phyloP scores from a whole-genome alignment of 805 yeast species.

The Cyberlindnera galapagoensis region DNA sequence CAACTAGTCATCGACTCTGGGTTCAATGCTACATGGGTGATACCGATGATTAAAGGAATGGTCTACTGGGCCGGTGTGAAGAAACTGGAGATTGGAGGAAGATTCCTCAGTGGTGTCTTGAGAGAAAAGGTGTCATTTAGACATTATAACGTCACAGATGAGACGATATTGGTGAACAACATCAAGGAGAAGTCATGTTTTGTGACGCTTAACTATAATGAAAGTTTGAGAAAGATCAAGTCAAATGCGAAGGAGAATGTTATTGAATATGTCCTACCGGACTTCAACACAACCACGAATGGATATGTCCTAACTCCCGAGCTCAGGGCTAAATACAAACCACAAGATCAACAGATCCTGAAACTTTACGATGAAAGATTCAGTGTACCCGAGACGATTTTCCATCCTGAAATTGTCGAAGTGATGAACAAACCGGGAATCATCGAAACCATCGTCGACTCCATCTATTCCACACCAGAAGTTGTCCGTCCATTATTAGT shows the following conservation, averaged over 20 bases:
- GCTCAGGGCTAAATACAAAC: constrained; percentile 22
- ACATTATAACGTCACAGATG: constrained; percentile 91
- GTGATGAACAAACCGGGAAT: constrained; percentile 73
- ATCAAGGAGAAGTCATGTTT: constrained; percentile 76
- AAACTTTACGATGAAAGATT: constrained; percentile 79
- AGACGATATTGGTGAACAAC: constrained; percentile 73
- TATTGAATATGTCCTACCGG: constrained; percentile 80
- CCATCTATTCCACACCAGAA: constrained; percentile 66
- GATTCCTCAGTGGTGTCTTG: constrained; percentile 72
- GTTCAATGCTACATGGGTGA: constrained; percentile 76
- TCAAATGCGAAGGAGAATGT: constrained; percentile 25
- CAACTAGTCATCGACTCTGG: constrained; percentile 84
- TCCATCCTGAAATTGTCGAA: constrained; percentile 79
- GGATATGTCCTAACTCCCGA: constrained; percentile 56
- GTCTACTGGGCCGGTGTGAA: constrained; percentile 72
- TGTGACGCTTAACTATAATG: constrained; percentile 54
- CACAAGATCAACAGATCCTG: constrained; percentile 57
- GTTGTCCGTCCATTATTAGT: constrained; percentile 66
- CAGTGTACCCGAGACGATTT: constrained; percentile 77
- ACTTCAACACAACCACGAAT: constrained; percentile 68
- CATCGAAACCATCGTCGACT: constrained; percentile 60
- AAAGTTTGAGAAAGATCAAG: constrained; percentile 36
- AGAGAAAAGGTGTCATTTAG: constrained; percentile 83
- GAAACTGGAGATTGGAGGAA: constrained; percentile 82
- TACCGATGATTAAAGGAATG: constrained; percentile 76